These are phyloP conservation scores for Rhizophagus sp. DNA, from an alignment of 192 early-diverging fungal genomes.

Conservation along the genomic window DNA sequence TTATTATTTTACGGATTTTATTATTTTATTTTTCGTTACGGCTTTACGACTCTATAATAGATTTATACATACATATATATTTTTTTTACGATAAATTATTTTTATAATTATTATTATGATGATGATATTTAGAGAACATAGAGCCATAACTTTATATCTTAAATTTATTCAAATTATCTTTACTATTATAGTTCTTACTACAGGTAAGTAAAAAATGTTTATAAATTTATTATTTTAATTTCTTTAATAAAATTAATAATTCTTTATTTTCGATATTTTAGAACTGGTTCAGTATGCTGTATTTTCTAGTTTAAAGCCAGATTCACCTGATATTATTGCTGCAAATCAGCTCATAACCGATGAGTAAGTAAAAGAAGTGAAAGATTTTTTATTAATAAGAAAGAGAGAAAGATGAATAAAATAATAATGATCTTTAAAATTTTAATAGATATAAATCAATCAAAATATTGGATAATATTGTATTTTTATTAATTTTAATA, in stretches of 20 bases:
- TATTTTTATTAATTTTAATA: background rate
- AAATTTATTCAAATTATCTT: background rate
- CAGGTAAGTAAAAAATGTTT: background rate
- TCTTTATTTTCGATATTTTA: background rate
- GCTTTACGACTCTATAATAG: background rate
- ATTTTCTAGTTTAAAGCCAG: background rate
- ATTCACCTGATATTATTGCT: background rate
- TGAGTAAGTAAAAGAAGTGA: background rate
- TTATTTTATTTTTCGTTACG: background rate
- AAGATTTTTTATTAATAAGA: too few species aligned
- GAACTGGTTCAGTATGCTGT: background rate
- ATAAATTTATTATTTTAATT: background rate
- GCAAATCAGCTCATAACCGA: background rate
- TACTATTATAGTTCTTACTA: background rate
- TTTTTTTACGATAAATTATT: background rate
- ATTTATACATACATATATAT: background rate
- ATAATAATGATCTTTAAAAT: background rate
- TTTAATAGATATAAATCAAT: background rate
- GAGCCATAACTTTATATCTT: background rate
- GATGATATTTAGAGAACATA: background rate
- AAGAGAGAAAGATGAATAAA: background rate
- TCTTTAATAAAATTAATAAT: background rate
- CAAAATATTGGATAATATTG: background rate
- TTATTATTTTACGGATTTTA: background rate
- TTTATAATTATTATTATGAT: background rate